Base-by-base conservation (phyloP, 2,329 filamentous ascomycete genomes). In the Leptodontidium sp. region DNA sequence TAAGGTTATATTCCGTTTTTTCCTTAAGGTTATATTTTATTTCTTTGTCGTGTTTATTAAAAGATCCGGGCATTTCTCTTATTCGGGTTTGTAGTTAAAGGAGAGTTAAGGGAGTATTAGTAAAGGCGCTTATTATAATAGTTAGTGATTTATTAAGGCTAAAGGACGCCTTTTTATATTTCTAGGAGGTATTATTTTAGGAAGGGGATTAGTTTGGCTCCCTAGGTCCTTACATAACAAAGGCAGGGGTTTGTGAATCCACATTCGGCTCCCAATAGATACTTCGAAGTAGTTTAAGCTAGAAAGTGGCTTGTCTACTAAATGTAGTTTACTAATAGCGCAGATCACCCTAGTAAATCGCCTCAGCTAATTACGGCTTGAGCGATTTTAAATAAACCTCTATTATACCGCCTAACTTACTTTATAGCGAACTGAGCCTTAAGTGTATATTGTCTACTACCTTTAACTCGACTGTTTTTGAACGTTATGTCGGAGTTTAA, bases 171-270 rank as follows among this genome's bases (percentile, higher is more conserved):
- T 66, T 66, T 66, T 66, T 61, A 66, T 61, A 53, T 17, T 45
- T 38, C 61, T 38, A 66, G 61, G 2, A 61, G 35, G 52, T 55
- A 14, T 47, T 66, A 66, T 66, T 66, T 66, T n/a, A 21, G 29
- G 26, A 66, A 53, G 45, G 55, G 53, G 64, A 21, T 11, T 55
- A 2, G 32, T 66, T 66, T 52, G 21, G 21, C 21, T 21, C 21
- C 21, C 1, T 21, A 29, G 2, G 11, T 61, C 57, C 17, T 21
- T 17, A 64, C 61, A 66, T 59, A 21, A 1, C 1, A 21, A 21
- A 21, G 21, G 21, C 21, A 21, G 21, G 21, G 21, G 21, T 21
- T 21, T 21, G 21, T 21, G 21, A 1, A 21, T 21, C 1, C 1
- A 21, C 1, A 21, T 21, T 21, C 21, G 21, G 21, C 21, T 21